Percentiles rank a stretch among this genome's conserved stretches.
Conservation (phyloP, 768 basidiomycete genomes). For the Podaxis carcinomalis region DNA sequence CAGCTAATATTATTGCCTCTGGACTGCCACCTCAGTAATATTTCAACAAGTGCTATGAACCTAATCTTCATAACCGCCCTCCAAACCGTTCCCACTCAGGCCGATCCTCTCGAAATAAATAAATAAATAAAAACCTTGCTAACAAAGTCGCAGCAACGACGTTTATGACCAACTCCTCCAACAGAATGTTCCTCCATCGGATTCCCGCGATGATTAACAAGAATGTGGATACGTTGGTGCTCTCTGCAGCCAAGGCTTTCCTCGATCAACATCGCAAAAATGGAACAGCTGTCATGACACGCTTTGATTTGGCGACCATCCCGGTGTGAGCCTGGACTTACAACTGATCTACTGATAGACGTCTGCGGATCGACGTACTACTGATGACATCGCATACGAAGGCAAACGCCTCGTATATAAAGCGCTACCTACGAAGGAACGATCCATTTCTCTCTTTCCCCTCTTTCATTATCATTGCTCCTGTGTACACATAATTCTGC, state of each 20-base stretch:
- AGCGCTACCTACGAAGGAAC: too few relatives aligned
- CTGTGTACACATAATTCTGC: too few relatives aligned
- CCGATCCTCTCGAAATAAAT: not conserved
- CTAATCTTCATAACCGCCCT: constrained; percentile 5
- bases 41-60: constrained; percentile 7
- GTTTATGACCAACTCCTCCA: constrained; percentile 7
- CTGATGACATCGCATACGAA: too few relatives aligned
- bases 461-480: too few relatives aligned
- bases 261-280: constrained; percentile 8
- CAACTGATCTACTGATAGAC: too few relatives aligned
- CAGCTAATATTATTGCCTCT: not conserved
- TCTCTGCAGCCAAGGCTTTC: constrained; percentile 11
- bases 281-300: not conserved
- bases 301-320: not conserved
- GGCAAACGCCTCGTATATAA: too few relatives aligned
- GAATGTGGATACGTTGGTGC: constrained; percentile 9
- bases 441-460: too few relatives aligned
- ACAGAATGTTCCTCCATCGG: not conserved
- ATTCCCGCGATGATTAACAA: not conserved
- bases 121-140: not conserved
- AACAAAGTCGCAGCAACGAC: constrained; percentile 6
- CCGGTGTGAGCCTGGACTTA: not conserved
- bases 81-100: not conserved
- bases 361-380: too few relatives aligned
- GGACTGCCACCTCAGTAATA: not conserved